Evolutionary conservation across 1,139 yeast genomes (phyloP), one percentile per base, ranked within the genome.

Genomic region (Lodderomyces elongisporus): DNA sequence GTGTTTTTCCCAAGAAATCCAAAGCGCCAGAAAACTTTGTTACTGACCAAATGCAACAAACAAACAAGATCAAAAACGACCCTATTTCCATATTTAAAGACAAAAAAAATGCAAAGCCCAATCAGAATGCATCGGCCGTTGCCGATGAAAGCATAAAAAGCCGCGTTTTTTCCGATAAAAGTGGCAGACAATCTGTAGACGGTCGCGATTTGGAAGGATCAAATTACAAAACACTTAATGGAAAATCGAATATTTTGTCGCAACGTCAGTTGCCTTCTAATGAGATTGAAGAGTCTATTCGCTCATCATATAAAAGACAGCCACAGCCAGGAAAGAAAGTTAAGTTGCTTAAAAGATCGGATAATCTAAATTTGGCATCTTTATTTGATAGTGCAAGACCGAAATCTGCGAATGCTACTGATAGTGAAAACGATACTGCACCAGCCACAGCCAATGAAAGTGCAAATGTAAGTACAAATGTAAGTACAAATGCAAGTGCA

Each of bases 291-390:
- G 55, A 48, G 27, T 31, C 34, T 10, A 31, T 31, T 20, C 17
- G 31, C 9, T 28, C 32, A n/a, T 30, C 32, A 12, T 28, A 31
- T 21, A 37, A 38, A 10, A 33, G 29, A 20, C 38, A 31, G 25
- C 40, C 41, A n/a, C 34, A 38, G 18, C 47, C 44, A 4, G 56
- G 58, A 1, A 57, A 56, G 41, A 61, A 60, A 38, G 41, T 60
- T 21, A 61, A 59, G 14, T 46, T 64, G 18, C 52, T 64, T 41
- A 62, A 57, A 37, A 45, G 64, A 35, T 46, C 58, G 2, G 49
- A 47, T 22, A 38, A 41, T 26, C 22, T 10, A 20, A 10, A 7
- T n/a, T n/a, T n/a, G n/a, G n/a, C n/a, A n/a, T n/a, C n/a, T n/a
- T n/a, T n/a, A n/a, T n/a, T n/a, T n/a, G n/a, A n/a, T n/a, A n/a